Base-by-base conservation (phyloP, 805 yeast species). In the Wickerhamiella shivajii region DNA sequence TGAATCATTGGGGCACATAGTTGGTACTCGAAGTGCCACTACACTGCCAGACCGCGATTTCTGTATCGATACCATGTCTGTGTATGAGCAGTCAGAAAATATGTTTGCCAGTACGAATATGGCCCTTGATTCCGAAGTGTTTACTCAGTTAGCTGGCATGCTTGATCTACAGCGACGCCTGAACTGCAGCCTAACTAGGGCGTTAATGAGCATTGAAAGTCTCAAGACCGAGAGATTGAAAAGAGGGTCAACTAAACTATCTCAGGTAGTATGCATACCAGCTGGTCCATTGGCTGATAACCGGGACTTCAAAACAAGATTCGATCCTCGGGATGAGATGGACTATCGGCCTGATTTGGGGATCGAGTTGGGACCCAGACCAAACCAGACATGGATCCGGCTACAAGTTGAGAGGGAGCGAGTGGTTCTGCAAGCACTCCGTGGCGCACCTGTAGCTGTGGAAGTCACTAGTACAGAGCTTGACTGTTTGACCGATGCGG, bases 131-230 rank as follows among this genome's bases (percentile, higher is more conserved):
- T 62, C 64, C 16, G 62, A 65, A 14, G 64, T 77, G 0, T 79
- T 66, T 51, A 72, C 74, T 39, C 84, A 83, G 49, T 46, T 83
- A 12, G 61, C 64, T 18, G 76, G 83, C 1, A 70, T 83, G 52
- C 45, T 77, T 13, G 71, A 71, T 14, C 72, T 85, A 42, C 69
- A 69, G 11, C 46, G 52, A 9, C 60, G 72, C 31, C 43, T 81
- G 28, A 45, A 53, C 2, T 52, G 60, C 31, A 79, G 93, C 1
- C 40, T 65, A 20, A 56, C 66, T 6, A 59, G 60, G 6, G 33
- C 39, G 1, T 26, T 42, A 8, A 25, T 51, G 13, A 49, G 47
- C 10, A 39, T 59, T 25, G 60, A 60, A 34, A 29, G 34, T 24
- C 37, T 49, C 6, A 41, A 42, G 24, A 22, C 47, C 6, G 41